Conservation (phyloP, 345 rosid species). For the Passiflora organensis region DNA sequence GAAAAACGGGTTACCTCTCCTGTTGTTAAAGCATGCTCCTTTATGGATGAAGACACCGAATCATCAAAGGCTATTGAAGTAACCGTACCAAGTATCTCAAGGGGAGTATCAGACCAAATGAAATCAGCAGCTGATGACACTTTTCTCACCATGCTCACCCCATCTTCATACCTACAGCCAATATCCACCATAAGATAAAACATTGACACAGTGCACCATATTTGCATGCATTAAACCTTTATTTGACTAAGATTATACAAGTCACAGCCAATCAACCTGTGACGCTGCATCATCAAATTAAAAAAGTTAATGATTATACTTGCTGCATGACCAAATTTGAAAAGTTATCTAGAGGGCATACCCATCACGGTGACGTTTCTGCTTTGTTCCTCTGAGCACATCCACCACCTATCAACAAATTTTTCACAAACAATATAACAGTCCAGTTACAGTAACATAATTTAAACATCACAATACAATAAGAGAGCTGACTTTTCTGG, state of each 20-base stretch:
- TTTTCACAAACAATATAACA: conserved; percentile 8
- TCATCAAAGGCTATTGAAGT: conserved; percentile 69
- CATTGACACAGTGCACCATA: background rate
- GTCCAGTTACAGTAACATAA: background rate
- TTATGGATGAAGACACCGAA: conserved; percentile 49
- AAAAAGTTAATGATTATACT: no score
- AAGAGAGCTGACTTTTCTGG: background rate
- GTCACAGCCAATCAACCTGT: no score
- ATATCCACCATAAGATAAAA: conserved; percentile 4
- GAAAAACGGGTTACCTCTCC: conserved; percentile 52
- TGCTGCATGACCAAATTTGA: no score
- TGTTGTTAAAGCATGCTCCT: conserved; percentile 64
- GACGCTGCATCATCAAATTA: no score
- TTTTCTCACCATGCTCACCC: conserved; percentile 59
- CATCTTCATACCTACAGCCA: conserved; percentile 68
- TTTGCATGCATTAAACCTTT: background rate
- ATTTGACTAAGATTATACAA: no score
- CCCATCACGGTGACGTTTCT: conserved; percentile 88
- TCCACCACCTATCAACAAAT: conserved; percentile 52
- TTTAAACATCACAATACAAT: no score
- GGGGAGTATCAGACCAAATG: conserved; percentile 76
- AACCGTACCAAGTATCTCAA: conserved; percentile 86
- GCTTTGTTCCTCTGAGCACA: conserved; percentile 64
- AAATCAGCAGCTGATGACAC: conserved; percentile 77
- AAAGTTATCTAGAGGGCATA: conserved; percentile 24